Conservation (phyloP, 768 basidiomycete genomes). For the Tricholoma sp. region DNA sequence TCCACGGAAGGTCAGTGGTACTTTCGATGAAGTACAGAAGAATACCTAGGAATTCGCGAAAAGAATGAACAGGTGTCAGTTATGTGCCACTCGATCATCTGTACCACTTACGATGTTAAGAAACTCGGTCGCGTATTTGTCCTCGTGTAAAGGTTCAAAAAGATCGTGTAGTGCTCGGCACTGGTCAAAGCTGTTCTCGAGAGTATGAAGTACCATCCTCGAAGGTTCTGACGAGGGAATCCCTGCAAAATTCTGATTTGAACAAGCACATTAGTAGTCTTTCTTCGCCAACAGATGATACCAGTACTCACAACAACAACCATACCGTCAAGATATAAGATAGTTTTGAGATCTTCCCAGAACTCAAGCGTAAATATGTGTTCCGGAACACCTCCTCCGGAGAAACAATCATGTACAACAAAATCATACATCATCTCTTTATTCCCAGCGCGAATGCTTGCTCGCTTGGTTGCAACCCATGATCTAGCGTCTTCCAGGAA, state of each 20-base stretch:
- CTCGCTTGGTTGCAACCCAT: conserved; percentile 52
- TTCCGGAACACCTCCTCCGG: conserved; percentile 86
- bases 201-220: conserved; percentile 62
- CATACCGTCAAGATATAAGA: conserved; percentile 68
- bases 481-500: conserved; percentile 73
- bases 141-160: conserved; percentile 36
- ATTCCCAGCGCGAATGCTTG: conserved; percentile 20
- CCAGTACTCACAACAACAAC: conserved; percentile 66
- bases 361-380: conserved; percentile 84
- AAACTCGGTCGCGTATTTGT: conserved; percentile 47
- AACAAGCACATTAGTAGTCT: not conserved
- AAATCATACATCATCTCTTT: conserved; percentile 50
- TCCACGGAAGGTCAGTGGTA: conserved; percentile 54
- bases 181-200: conserved; percentile 63
- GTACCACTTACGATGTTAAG: conserved; percentile 63
- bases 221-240: conserved; percentile 54
- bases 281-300: not conserved
- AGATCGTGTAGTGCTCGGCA: conserved; percentile 85
- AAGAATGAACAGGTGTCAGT: not conserved
- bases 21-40: conserved; percentile 64
- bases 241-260: conserved; percentile 79
- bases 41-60: conserved; percentile 51
- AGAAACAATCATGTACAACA: conserved; percentile 90
- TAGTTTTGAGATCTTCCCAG: conserved; percentile 63
- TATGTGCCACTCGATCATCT: not conserved